Conservation (phyloP, 306 rosid genomes). For the Gynostemma pentaphyllum region DNA sequence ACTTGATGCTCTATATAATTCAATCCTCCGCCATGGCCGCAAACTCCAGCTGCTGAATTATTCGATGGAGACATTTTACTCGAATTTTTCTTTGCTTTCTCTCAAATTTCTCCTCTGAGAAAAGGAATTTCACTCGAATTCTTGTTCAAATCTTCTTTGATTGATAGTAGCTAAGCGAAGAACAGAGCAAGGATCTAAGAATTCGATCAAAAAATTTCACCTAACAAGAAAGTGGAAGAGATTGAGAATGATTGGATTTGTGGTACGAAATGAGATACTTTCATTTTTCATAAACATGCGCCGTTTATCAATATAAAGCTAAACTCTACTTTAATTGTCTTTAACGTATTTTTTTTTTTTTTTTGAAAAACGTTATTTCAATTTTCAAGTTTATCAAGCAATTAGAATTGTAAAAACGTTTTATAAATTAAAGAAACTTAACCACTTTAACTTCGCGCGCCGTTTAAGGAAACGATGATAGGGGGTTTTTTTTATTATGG, state of each 20-base stretch:
- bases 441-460: too few species aligned
- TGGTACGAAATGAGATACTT: neutral
- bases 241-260: slow-evolving; percentile 7
- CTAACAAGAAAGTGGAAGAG: neutral
- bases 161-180: neutral
- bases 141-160: too few species aligned
- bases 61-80: slow-evolving; percentile 64
- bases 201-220: neutral
- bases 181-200: neutral
- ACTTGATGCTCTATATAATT: slow-evolving; percentile 60
- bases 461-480: too few species aligned
- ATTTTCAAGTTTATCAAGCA: too few species aligned
- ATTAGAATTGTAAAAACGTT: too few species aligned
- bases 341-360: too few species aligned
- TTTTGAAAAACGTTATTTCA: too few species aligned
- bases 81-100: neutral
- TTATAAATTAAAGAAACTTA: too few species aligned
- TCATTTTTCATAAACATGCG: neutral
- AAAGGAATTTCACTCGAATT: too few species aligned
- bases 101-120: too few species aligned
- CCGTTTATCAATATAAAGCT: neutral
- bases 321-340: neutral
- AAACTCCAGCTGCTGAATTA: neutral
- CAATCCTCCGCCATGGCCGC: slow-evolving; percentile 21
- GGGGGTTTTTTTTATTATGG: too few species aligned